These are phyloP conservation scores for Raffaelea albimanens DNA, from an alignment of 2,329 filamentous ascomycete genomes.

Conservation along the genomic window DNA sequence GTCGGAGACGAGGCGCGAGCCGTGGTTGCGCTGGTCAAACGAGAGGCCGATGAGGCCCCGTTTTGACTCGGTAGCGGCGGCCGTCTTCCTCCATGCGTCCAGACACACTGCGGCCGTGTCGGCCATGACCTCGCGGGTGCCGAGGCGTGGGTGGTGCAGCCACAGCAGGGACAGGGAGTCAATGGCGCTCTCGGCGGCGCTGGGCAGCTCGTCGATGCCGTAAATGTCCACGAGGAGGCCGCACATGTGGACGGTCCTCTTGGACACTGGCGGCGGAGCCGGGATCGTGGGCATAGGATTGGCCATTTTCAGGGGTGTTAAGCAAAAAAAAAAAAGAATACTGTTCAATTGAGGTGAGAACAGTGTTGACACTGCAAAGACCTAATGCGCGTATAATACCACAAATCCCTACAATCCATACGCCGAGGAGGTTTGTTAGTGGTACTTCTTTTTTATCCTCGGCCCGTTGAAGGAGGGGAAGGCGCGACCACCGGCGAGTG, in stretches of 20 bases:
- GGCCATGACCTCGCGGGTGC: conserved; percentile 63
- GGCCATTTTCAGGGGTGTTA: no score
- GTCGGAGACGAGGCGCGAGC: conserved; percentile 57
- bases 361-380: no score
- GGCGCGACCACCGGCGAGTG: no score
- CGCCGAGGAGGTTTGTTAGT: no score
- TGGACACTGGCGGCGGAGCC: conserved; percentile 45
- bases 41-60: conserved; percentile 67
- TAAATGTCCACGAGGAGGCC: conserved; percentile 74
- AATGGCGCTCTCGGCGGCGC: conserved; percentile 25
- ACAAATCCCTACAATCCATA: no score
- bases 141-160: conserved; percentile 75
- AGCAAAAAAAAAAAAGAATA: not conserved
- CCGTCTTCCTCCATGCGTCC: conserved; percentile 49
- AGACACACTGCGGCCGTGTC: conserved; percentile 62
- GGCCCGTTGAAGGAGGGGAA: no score
- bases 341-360: no score
- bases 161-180: conserved; percentile 66
- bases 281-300: conserved; percentile 19
- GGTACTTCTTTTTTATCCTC: no score
- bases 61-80: conserved; percentile 15
- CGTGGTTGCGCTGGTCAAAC: conserved; percentile 93
- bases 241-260: conserved; percentile 59
- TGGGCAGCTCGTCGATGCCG: conserved; percentile 62
- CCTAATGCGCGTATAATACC: no score